These are phyloP conservation scores for Camellia granthamiana DNA, from an alignment of 148 eudicot genomes.

Conservation along the genomic window DNA sequence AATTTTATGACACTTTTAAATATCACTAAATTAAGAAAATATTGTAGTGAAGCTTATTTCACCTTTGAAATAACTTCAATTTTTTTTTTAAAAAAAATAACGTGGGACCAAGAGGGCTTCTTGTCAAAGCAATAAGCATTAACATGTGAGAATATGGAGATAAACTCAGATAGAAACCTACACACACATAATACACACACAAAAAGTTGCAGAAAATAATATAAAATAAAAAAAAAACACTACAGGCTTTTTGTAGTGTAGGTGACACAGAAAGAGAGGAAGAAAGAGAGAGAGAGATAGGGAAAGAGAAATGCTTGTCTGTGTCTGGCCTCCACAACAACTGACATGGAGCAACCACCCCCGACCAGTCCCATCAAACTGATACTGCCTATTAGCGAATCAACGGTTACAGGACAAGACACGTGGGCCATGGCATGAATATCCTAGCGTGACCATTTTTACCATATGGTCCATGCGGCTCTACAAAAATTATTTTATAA, in stretches of 20 bases:
- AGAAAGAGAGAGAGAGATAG: not conserved
- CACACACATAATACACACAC: not conserved
- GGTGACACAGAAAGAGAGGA: not conserved
- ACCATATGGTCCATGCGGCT: not conserved
- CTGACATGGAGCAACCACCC: not conserved
- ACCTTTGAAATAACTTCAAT: not conserved
- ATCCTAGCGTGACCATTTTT: not conserved
- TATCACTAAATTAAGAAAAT: no score
- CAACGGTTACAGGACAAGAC: constrained; percentile 15
- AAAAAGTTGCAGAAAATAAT: not conserved
- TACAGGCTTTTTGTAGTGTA: no score
- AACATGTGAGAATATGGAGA: not conserved
- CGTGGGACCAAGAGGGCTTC: not conserved
- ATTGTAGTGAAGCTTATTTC: no score
- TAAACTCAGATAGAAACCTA: not conserved
- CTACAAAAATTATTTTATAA: no score
- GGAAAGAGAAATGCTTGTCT: not conserved
- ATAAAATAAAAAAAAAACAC: no score
- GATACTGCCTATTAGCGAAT: not conserved
- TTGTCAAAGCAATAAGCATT: not conserved
- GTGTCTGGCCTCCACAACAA: constrained; percentile 10
- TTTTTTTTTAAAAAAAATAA: not conserved
- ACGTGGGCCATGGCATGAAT: constrained; percentile 16
- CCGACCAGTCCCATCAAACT: constrained; percentile 19
- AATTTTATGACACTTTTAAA: no score